These are phyloP conservation scores for Yarrowia sp. DNA, from an alignment of 805 yeast species.

Conservation along the genomic window DNA sequence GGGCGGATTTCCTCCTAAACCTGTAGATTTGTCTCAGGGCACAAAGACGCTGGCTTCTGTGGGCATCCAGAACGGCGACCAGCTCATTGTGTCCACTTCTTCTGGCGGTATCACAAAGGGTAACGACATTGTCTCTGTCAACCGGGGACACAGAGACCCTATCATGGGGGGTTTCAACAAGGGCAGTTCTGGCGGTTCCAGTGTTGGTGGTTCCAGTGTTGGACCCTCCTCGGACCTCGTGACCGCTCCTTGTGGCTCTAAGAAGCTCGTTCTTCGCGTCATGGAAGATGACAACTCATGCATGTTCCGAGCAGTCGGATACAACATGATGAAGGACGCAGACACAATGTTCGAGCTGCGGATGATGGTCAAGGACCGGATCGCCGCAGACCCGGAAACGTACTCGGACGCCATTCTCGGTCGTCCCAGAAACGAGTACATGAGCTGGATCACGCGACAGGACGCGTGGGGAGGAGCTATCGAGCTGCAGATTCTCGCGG, in stretches of 20 bases:
- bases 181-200: neutral
- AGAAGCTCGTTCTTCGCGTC: constrained; percentile 42
- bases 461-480: constrained; percentile 84
- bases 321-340: constrained; percentile 46
- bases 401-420: constrained; percentile 61
- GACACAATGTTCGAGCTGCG: constrained; percentile 51
- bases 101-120: neutral
- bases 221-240: neutral
- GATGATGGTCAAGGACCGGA: constrained; percentile 47
- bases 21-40: constrained; percentile 38
- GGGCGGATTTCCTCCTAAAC: constrained; percentile 61
- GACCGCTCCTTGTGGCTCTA: neutral
- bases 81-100: constrained; percentile 42
- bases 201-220: neutral
- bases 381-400: constrained; percentile 43
- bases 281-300: constrained; percentile 80
- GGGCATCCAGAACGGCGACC: constrained; percentile 60
- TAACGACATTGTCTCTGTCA: neutral
- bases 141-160: constrained; percentile 2
- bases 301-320: constrained; percentile 62
- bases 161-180: neutral
- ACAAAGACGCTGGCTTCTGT: constrained; percentile 35
- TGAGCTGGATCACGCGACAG: constrained; percentile 56
- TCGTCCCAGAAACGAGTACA: constrained; percentile 46
- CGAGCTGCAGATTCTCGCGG: constrained; percentile 61